A percentile compares a stretch with the other conserved stretches of the same genome.
Conservation (phyloP, 176 grass and related monocot species). For the Carex scoparia region DNA sequence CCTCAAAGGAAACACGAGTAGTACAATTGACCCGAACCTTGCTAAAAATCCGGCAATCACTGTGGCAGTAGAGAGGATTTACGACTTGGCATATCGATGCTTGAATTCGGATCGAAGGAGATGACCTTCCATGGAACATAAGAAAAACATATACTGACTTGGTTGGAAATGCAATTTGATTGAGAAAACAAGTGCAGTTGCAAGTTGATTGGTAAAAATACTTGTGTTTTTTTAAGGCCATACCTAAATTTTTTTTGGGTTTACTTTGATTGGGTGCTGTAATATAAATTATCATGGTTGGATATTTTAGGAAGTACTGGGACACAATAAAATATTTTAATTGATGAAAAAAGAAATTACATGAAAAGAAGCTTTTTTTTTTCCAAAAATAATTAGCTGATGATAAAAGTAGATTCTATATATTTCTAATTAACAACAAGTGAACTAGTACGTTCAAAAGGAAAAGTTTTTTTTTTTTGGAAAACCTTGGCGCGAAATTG, state of each 20-base stretch:
- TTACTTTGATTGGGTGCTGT: neutral
- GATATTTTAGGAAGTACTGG: neutral
- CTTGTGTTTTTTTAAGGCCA: neutral
- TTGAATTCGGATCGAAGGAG: conserved; percentile 7
- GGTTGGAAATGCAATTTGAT: neutral
- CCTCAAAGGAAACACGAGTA: neutral
- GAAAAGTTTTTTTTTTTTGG: too few relatives aligned
- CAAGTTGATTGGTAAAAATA: neutral
- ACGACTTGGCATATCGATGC: neutral
- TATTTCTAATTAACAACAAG: too few relatives aligned
- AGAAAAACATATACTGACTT: conserved; percentile 5
- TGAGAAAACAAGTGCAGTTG: neutral
- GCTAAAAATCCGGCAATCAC: neutral
- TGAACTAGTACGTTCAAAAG: too few relatives aligned
- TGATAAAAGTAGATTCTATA: too few relatives aligned
- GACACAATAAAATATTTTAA: neutral
- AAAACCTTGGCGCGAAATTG: too few relatives aligned
- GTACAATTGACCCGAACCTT: conserved; percentile 5
- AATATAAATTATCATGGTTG: neutral
- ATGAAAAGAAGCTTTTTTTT: too few relatives aligned
- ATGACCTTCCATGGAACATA: conserved; percentile 9
- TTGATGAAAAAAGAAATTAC: too few relatives aligned
- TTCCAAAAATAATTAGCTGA: too few relatives aligned
- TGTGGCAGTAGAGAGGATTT: neutral
- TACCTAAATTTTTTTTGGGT: neutral